Base-by-base conservation (phyloP, 371 early-diverging fungal genomes). In the Syncephalis fuscata region DNA sequence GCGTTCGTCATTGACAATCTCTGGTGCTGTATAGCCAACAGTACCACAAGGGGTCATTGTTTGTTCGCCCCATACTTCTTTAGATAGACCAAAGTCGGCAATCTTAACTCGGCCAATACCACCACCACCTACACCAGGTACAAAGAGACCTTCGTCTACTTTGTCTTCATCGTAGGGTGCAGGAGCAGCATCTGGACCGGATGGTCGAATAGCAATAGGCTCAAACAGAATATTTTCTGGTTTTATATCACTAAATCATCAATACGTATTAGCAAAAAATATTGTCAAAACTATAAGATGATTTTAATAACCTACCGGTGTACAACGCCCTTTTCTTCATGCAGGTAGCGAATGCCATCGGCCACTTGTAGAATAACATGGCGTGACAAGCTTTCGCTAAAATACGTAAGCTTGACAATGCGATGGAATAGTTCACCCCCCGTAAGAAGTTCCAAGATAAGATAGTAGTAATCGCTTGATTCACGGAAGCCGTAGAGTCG, bases 141-240 rank as follows among this genome's bases (percentile, higher is more conserved):
- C 71, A 50, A 82, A 81, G 3, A 74, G 60, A 0, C 85, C 86
- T 52, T 85, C 84, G 42, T 74, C 80, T 55, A 70, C 72, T 58
- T 80, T 80, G 19, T 68, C 67, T 25, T 70, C 72, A 51, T 74
- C 40, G 58, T 46, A 57, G 11, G 61, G 60, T 10, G 56, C 61
- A 9, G 62, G 62, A 19, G 63, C 60, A 41, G 65, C 56, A 44
- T 60, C 59, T 4, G 72, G 73, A n/a, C 61, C 57, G 1, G 60
- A 64, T 7, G 32, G 32, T 9, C 73, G 68, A 37, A 74, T 68
- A 0, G 80, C 76, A 20, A 82, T 80, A 23, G 81, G 69, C 48
- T 78, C 78, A 62, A 80, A 86, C 21, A 93, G 64, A 51, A 89
- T 80, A 63, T 98, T 98, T 61, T 98, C 98, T 26, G 89, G 88